phyloP scores from a whole-genome alignment of 495 filamentous ascomycete species.

The Saxophila tyrrhenica region DNA sequence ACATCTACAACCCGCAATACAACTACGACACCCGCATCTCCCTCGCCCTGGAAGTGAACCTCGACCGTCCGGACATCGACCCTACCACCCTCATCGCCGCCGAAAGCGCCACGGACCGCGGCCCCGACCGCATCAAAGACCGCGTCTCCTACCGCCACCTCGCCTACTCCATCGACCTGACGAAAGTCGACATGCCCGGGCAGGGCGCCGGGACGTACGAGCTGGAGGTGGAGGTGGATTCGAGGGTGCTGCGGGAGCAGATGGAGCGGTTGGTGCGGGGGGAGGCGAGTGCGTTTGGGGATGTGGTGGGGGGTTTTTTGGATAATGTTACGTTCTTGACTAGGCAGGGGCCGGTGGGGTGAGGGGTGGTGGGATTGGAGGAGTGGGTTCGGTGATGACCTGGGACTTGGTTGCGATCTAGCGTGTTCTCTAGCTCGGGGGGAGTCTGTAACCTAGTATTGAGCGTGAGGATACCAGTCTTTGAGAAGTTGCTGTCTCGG shows the following conservation, averaged over 20 bases:
- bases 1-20: conserved; percentile 60
- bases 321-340: conserved; percentile 53
- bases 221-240: conserved; percentile 73
- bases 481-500: too few species aligned
- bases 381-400: too few species aligned
- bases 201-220: conserved; percentile 64
- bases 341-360: neutral
- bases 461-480: too few species aligned
- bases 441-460: too few species aligned
- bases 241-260: conserved; percentile 54
- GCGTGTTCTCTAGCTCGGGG: too few species aligned
- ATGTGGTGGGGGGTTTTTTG: conserved; percentile 68
- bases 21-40: conserved; percentile 79
- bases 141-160: conserved; percentile 77
- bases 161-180: conserved; percentile 78
- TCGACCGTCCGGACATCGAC: conserved; percentile 40
- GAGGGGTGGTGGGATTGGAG: too few species aligned
- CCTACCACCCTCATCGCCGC: conserved; percentile 32
- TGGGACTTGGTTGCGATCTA: too few species aligned
- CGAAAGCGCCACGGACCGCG: conserved; percentile 17
- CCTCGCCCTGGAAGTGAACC: conserved; percentile 82
- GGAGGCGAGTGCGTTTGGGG: conserved; percentile 56
- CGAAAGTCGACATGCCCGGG: conserved; percentile 52
- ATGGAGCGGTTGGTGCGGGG: conserved; percentile 46
- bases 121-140: conserved; percentile 67